Evolutionary conservation across 306 rosid genomes (phyloP).

Genomic region (Sindora glabra): DNA sequence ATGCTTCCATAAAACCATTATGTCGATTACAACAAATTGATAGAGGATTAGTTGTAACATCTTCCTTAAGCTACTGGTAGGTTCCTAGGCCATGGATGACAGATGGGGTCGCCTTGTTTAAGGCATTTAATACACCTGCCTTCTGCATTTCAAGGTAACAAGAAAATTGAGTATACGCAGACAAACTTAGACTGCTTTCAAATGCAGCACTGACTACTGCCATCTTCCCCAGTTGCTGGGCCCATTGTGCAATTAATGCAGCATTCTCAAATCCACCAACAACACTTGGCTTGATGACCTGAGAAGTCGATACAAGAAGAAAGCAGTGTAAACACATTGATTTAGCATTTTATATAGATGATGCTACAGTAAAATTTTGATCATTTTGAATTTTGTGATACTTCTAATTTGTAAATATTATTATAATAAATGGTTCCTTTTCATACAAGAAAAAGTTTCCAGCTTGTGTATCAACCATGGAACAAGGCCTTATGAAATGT

Average conservation of each 20-base stretch:
- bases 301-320: conserved; percentile 16
- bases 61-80: conserved; percentile 82
- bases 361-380: neutral
- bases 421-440: neutral
- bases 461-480: neutral
- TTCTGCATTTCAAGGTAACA: conserved; percentile 63
- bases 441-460: neutral
- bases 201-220: conserved; percentile 85
- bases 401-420: neutral
- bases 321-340: neutral
- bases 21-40: conserved; percentile 41
- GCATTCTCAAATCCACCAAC: conserved; percentile 94
- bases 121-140: conserved; percentile 21
- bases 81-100: conserved; percentile 93
- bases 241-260: conserved; percentile 75
- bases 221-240: conserved; percentile 74
- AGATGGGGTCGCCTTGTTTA: conserved; percentile 33
- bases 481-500: neutral
- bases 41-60: conserved; percentile 47
- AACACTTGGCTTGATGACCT: conserved; percentile 95
- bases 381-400: neutral
- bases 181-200: conserved; percentile 86
- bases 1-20: conserved; percentile 70
- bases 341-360: conserved; percentile 2
- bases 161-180: conserved; percentile 76